phyloP scores from a whole-genome alignment of 331 rosid genomes.

The Erythrophleum ivorense region DNA sequence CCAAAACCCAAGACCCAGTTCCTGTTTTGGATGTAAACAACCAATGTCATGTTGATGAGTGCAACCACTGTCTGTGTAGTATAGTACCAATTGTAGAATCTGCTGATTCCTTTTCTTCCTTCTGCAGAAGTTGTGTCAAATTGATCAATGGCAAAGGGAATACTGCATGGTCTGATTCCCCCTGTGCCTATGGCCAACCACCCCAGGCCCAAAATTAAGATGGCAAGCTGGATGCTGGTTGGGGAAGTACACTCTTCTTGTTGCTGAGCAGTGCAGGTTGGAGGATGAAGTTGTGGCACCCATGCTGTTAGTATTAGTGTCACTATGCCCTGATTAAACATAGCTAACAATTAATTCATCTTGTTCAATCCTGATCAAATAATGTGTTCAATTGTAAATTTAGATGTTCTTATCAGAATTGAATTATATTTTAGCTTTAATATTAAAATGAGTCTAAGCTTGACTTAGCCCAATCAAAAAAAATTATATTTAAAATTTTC shows the following conservation, averaged over 20 bases:
- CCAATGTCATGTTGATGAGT: constrained; percentile 38
- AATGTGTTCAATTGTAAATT: no score
- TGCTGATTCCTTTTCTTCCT: constrained; percentile 65
- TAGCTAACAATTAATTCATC: no score
- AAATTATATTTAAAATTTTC: no score
- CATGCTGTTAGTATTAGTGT: constrained; percentile 38
- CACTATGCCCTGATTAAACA: constrained; percentile 42
- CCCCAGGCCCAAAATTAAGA: constrained; percentile 40
- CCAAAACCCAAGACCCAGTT: constrained; percentile 82
- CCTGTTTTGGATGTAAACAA: constrained; percentile 71
- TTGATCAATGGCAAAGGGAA: constrained; percentile 59
- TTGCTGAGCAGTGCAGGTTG: constrained; percentile 27
- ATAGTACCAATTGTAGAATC: constrained; percentile 85
- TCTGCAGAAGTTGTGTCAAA: constrained; percentile 56
- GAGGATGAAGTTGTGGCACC: constrained; percentile 50
- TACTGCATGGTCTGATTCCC: constrained; percentile 61
- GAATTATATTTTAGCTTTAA: no score
- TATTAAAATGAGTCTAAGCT: no score
- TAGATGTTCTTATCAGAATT: no score
- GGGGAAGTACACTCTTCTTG: constrained; percentile 1
- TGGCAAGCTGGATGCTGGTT: constrained; percentile 32
- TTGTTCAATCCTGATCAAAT: no score
- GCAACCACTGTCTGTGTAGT: constrained; percentile 48
- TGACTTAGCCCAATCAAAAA: no score
- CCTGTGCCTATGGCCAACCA: constrained; percentile 52